Conservation (phyloP, 495 filamentous ascomycete species). For the Daldinia childiae region DNA sequence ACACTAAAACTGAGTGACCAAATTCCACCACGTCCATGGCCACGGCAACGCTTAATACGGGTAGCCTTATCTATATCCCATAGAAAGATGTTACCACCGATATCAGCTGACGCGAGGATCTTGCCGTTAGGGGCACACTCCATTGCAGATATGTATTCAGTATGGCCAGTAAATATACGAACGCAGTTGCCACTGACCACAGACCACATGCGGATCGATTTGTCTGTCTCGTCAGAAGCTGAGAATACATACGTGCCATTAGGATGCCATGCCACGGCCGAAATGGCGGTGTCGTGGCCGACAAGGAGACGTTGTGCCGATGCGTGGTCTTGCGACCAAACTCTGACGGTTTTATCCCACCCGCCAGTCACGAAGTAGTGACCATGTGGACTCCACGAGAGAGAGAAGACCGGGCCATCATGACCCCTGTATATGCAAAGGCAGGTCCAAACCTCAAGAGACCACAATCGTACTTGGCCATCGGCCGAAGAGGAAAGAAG, state of each 20-base stretch:
- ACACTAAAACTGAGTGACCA: constrained; percentile 91
- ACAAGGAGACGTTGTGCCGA: constrained; percentile 88
- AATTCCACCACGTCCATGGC: constrained; percentile 92
- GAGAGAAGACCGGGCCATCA: constrained; percentile 85
- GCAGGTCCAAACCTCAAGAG: constrained; percentile 85
- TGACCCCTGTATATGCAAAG: constrained; percentile 94
- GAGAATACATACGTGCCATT: constrained; percentile 94
- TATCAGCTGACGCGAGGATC: constrained; percentile 86
- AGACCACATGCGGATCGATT: constrained; percentile 97
- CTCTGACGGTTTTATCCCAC: constrained; percentile 86
- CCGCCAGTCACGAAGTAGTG: constrained; percentile 93
- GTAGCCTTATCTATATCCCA: constrained; percentile 90
- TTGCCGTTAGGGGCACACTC: constrained; percentile 88
- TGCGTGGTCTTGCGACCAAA: constrained; percentile 92
- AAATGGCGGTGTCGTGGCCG: constrained; percentile 90
- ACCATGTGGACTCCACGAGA: constrained; percentile 91
- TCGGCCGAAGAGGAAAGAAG: constrained; percentile 90
- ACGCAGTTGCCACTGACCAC: constrained; percentile 84
- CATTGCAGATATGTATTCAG: constrained; percentile 81
- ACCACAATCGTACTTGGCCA: constrained; percentile 90
- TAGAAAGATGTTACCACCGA: constrained; percentile 83
- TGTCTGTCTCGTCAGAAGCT: constrained; percentile 78
- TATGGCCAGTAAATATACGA: constrained; percentile 91
- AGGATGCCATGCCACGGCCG: constrained; percentile 86
- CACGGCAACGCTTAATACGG: constrained; percentile 88